These are phyloP conservation scores for Salvia rosmarinus DNA, from an alignment of 257 asterid genomes.

Conservation along the genomic window DNA sequence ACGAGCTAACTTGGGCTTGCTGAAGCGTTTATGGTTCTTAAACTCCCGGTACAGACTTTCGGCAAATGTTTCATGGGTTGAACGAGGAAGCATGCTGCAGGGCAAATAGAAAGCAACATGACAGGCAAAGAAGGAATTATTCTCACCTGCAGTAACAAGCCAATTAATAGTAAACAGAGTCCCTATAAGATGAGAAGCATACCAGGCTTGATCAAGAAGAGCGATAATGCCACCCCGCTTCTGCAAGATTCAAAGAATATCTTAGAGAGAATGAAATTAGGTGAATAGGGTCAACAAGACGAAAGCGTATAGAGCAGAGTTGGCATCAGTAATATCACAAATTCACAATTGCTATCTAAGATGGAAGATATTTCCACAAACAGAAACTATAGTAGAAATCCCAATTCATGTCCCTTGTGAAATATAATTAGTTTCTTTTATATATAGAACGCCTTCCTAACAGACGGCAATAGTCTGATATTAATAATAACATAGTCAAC, in stretches of 20 bases:
- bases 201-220: conserved; percentile 99
- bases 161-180: conserved; percentile 8
- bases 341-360: not conserved
- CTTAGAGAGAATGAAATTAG: conserved; percentile 27
- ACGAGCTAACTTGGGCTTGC: conserved; percentile 96
- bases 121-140: conserved; percentile 32
- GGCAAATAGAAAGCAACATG: conserved; percentile 25
- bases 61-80: conserved; percentile 96
- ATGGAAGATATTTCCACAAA: conserved; percentile 8
- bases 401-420: not conserved
- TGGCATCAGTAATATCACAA: not conserved
- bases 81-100: conserved; percentile 94
- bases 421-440: not conserved
- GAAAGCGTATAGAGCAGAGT: conserved; percentile 1
- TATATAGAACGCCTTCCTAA: conserved; percentile 7
- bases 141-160: conserved; percentile 10
- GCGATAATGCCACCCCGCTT: conserved; percentile 99
- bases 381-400: not conserved
- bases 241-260: conserved; percentile 51
- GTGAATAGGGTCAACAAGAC: not conserved
- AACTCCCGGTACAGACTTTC: conserved; percentile 92
- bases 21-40: conserved; percentile 84
- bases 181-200: conserved; percentile 36
- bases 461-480: not conserved
- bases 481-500: not conserved